These are phyloP conservation scores for Iberis pinnata DNA, from an alignment of 345 rosid genomes.

Conservation along the genomic window DNA sequence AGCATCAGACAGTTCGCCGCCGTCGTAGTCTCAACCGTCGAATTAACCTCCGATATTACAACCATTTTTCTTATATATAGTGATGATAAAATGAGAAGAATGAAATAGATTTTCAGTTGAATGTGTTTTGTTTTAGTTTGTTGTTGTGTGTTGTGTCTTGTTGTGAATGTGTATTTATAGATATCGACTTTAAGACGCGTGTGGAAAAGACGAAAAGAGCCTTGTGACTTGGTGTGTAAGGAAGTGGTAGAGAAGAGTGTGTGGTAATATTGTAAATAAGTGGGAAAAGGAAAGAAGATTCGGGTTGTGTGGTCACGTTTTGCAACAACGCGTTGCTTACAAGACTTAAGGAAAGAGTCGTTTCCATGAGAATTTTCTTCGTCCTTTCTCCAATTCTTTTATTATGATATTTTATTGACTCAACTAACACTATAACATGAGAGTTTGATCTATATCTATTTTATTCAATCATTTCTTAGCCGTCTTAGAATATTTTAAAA, in stretches of 20 bases:
- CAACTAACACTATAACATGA: too few species aligned
- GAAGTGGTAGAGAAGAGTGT: constrained; percentile 28
- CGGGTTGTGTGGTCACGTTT: constrained; percentile 29
- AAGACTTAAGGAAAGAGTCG: constrained; percentile 21
- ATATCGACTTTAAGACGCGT: constrained; percentile 24
- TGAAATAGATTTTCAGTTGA: too few species aligned
- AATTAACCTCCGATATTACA: constrained; percentile 31
- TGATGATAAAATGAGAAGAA: neutral
- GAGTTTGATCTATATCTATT: too few species aligned
- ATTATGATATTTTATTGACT: too few species aligned
- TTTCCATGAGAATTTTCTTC: constrained; percentile 27
- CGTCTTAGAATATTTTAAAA: too few species aligned
- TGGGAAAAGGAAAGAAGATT: neutral
- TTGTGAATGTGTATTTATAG: constrained; percentile 18
- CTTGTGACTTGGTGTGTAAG: constrained; percentile 35
- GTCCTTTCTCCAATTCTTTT: constrained; percentile 4
- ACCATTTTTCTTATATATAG: constrained; percentile 7
- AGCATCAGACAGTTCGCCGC: constrained; percentile 64
- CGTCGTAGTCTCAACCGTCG: constrained; percentile 18
- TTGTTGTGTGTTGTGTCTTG: neutral
- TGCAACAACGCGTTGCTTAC: constrained; percentile 29
- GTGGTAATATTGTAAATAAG: constrained; percentile 22
- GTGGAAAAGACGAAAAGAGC: constrained; percentile 11
- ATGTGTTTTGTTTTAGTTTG: constrained; percentile 26
- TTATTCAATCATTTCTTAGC: too few species aligned